Base-by-base conservation (phyloP, 192 early-diverging fungal species). In the Coemansia sp. region DNA sequence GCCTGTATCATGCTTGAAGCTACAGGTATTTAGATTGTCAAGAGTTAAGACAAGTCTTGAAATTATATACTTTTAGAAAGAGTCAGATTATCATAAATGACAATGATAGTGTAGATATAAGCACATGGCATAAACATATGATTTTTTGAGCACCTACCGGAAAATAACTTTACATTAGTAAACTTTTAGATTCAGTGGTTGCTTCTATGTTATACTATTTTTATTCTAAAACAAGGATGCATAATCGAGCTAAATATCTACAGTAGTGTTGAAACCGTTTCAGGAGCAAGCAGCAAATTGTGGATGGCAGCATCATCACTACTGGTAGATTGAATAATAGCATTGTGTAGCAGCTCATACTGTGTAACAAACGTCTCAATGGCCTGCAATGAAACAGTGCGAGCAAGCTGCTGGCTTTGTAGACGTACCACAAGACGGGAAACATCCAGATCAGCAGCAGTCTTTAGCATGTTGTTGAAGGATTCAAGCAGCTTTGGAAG, bases 401-500 rank as follows among this genome's bases (percentile, higher is more conserved):
- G 69, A 0, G 78, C 72, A 20, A 64, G 11, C 12, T 25, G 44
- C 17, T 75, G 78, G 70, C 68, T 72, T 20, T 58, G 32, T 11
- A 81, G 65, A 0, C 78, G 49, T 2, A 61, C 64, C 11, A 72
- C 69, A 14, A 81, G 53, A 0, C 78, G 65, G 1, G 65, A 14
- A 7, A 75, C 65, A 46, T 81, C 78, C 16, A 81, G 37, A 14
- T 81, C 78, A 13, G 68, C 42, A 2, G 68, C 68, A 7, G 64
- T 67, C 41, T 68, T 74, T 1, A 81, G 59, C 39, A n/a, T 53
- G 5, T 13, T 40, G 45, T 75, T 81, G 40, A 81, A 81, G 6
- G 63, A 10, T 11, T 61, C 60, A 4, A 49, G 39, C 9, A 42
- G 14, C n/a, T 44, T 44, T 20, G 13, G 22, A 4, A 25, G 5